These are phyloP conservation scores for Vigna reflexopilosa DNA, from an alignment of 306 rosid genomes.

Conservation along the genomic window DNA sequence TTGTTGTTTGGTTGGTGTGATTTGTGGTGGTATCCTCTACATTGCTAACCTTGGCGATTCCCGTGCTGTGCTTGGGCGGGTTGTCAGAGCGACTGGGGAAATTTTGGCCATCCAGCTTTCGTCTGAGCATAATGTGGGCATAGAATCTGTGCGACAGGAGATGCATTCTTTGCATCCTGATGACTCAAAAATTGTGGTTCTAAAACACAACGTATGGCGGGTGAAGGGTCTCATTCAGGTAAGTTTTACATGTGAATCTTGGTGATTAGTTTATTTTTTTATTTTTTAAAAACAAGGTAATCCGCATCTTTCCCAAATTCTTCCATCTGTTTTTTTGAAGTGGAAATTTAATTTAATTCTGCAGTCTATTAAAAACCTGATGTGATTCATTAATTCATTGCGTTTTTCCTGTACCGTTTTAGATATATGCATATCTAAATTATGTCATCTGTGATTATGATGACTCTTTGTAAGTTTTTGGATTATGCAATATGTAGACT, in stretches of 20 bases:
- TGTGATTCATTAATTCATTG: slow-evolving; percentile 17
- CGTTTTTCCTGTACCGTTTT: slow-evolving; percentile 12
- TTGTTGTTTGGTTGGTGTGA: slow-evolving; percentile 86
- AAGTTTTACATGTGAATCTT: slow-evolving; percentile 29
- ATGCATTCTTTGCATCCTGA: slow-evolving; percentile 93
- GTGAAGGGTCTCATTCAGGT: slow-evolving; percentile 98
- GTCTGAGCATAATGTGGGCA: slow-evolving; percentile 84
- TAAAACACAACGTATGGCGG: slow-evolving; percentile 97
- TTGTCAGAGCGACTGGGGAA: slow-evolving; percentile 79
- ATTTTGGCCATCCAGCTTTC: slow-evolving; percentile 85
- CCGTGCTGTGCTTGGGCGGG: slow-evolving; percentile 91
- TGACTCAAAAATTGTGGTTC: slow-evolving; percentile 79
- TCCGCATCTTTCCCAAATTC: background rate
- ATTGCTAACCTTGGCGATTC: slow-evolving; percentile 96
- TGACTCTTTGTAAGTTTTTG: slow-evolving; percentile 13
- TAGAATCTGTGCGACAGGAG: slow-evolving; percentile 91
- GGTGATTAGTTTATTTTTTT: slow-evolving; percentile 18
- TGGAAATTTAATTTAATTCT: slow-evolving; percentile 17
- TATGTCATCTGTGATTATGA: background rate
- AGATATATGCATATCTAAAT: slow-evolving; percentile 14
- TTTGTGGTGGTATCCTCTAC: slow-evolving; percentile 79
- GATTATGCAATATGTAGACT: background rate
- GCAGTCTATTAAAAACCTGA: background rate
- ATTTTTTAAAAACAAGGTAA: background rate
- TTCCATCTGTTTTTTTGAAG: slow-evolving; percentile 8